Evolutionary conservation across 1,284 basidiomycete species (phyloP).

Genomic region (Ceratobasidium sp.): DNA sequence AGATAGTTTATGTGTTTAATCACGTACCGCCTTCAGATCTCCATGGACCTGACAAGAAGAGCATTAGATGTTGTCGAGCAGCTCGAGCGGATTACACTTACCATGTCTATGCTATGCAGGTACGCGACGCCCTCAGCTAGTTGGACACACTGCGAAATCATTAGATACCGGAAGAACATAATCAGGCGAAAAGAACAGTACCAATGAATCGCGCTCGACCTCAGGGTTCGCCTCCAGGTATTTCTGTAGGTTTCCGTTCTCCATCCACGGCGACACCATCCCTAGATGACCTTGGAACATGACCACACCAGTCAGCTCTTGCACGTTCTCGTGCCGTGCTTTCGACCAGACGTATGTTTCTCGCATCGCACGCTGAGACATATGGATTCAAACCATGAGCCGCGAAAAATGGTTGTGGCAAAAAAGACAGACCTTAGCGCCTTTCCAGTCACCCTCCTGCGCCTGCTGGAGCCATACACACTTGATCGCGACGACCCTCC

Average conservation of each 20-base stretch:
- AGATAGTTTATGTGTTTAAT: too few species aligned
- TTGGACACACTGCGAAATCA: neutral
- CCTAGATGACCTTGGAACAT: neutral
- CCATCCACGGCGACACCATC: neutral
- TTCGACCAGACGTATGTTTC: neutral
- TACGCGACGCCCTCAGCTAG: neutral
- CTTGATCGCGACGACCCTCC: neutral
- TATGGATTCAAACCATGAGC: neutral
- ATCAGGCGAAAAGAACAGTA: neutral
- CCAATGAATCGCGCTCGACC: neutral
- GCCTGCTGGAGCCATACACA: neutral
- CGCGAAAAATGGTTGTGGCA: neutral
- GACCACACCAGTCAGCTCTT: neutral
- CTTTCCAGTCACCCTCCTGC: neutral
- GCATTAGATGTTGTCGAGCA: too few species aligned
- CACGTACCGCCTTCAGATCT: neutral
- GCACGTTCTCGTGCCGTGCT: neutral
- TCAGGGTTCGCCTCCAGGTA: neutral
- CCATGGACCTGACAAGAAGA: neutral
- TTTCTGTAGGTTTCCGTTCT: neutral
- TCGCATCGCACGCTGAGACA: neutral
- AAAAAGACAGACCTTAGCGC: neutral
- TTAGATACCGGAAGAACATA: neutral
- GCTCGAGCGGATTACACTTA: neutral
- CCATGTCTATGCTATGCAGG: neutral